Percentiles rank a stretch among this genome's conserved stretches.
Evolutionary conservation across 140 eudicot genomes (phyloP).

Genomic region (Oenanthe javanica): DNA sequence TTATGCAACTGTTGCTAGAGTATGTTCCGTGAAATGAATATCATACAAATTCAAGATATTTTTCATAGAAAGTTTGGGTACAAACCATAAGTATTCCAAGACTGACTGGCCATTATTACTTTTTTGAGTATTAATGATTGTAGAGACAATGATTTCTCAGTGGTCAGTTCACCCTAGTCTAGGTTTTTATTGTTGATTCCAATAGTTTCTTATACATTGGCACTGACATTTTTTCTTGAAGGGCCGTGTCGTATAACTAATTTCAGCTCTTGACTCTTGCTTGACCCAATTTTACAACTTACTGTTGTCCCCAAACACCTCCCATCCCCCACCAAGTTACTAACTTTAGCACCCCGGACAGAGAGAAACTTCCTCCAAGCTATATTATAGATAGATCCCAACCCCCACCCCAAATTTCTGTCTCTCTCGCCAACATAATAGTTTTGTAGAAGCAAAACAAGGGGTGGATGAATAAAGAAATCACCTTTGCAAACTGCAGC

Average conservation of each 20-base stretch:
- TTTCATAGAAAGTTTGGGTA: background rate
- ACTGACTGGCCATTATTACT: background rate
- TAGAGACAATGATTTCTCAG: background rate
- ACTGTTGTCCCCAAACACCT: background rate
- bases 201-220: background rate
- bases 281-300: background rate
- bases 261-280: background rate
- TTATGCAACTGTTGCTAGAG: background rate
- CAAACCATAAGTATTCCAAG: background rate
- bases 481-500: constrained; percentile 68
- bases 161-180: background rate
- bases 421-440: background rate
- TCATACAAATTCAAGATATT: background rate
- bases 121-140: background rate
- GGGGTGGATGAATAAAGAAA: background rate
- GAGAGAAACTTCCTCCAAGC: background rate
- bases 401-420: too few relatives aligned
- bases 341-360: background rate
- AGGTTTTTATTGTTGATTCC: background rate
- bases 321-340: background rate
- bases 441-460: background rate
- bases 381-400: too few relatives aligned
- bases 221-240: background rate
- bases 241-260: background rate
- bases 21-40: background rate